Evolutionary conservation across 352 stramenopile species (phyloP).

Genomic region (Phytophthora sp.): DNA sequence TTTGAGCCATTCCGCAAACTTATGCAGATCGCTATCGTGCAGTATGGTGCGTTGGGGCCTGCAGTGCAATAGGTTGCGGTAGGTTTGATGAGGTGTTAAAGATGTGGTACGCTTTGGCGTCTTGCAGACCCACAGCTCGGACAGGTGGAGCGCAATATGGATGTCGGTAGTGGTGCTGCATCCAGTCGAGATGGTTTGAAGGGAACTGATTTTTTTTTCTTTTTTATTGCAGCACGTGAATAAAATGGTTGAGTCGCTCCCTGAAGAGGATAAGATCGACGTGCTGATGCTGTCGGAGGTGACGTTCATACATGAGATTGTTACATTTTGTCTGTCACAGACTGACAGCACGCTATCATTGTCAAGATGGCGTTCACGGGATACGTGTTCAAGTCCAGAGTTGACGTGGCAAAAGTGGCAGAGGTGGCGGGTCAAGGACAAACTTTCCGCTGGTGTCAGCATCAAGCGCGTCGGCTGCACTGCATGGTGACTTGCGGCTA

Average conservation of each 20-base stretch:
- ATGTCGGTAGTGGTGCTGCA: conserved; percentile 34
- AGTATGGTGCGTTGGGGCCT: conserved; percentile 62
- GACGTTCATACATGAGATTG: not conserved
- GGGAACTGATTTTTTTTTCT: not conserved
- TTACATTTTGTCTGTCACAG: not conserved
- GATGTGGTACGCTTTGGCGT: not conserved
- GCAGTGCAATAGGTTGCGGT: not conserved
- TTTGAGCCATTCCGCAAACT: conserved; percentile 3
- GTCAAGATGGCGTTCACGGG: conserved; percentile 83
- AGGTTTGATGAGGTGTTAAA: not conserved
- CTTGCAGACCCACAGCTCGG: conserved; percentile 68
- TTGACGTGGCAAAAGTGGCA: conserved; percentile 64
- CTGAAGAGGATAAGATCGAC: conserved; percentile 54
- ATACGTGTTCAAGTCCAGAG: conserved; percentile 74
- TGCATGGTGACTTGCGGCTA: conserved; percentile 81
- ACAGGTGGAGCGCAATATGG: conserved; percentile 74
- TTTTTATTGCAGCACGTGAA: conserved; percentile 52
- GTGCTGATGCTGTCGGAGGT: conserved; percentile 86
- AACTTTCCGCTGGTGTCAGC: conserved; percentile 76
- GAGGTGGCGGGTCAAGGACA: conserved; percentile 55
- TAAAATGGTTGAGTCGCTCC: conserved; percentile 63
- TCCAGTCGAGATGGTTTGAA: not conserved
- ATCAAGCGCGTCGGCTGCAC: conserved; percentile 59
- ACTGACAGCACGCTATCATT: conserved; percentile 6
- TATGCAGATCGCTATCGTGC: conserved; percentile 80